A percentile compares a stretch with the other conserved stretches of the same genome.
phyloP scores from a whole-genome alignment of 1,139 yeast species.

The Martiniozyma asiatica region DNA sequence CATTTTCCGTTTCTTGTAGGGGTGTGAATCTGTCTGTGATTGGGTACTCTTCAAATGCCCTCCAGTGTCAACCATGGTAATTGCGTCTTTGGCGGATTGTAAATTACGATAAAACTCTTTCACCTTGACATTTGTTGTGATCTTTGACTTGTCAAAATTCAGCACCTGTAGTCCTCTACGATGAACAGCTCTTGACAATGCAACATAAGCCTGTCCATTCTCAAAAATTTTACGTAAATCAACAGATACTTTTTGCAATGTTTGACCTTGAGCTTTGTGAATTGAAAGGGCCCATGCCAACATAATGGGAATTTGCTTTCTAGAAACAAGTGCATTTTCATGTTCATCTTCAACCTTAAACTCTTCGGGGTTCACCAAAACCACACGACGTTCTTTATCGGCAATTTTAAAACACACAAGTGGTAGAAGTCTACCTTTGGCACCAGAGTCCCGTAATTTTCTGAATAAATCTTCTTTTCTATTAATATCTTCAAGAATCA shows the following conservation, averaged over 20 bases:
- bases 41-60: too few relatives aligned
- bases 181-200: constrained; percentile 74
- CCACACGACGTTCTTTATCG: constrained; percentile 25
- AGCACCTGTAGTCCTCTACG: constrained; percentile 69
- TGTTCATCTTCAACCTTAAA: constrained; percentile 58
- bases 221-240: constrained; percentile 73
- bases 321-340: constrained; percentile 38
- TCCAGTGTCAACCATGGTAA: constrained; percentile 2
- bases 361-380: constrained; percentile 61
- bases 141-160: constrained; percentile 48
- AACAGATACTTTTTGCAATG: constrained; percentile 69
- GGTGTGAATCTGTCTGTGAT: not conserved
- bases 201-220: constrained; percentile 92
- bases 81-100: constrained; percentile 23
- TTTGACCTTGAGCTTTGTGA: constrained; percentile 95
- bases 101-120: constrained; percentile 40
- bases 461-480: constrained; percentile 28
- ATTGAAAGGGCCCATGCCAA: constrained; percentile 93
- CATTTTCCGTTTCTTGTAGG: not conserved
- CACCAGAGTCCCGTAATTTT: constrained; percentile 21
- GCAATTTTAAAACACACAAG: constrained; percentile 4
- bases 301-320: constrained; percentile 75
- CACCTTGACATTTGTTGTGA: constrained; percentile 54
- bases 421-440: not conserved
- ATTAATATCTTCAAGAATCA: constrained; percentile 22